Conservation (phyloP, 257 asterid species). For the Solanum microdontum region DNA sequence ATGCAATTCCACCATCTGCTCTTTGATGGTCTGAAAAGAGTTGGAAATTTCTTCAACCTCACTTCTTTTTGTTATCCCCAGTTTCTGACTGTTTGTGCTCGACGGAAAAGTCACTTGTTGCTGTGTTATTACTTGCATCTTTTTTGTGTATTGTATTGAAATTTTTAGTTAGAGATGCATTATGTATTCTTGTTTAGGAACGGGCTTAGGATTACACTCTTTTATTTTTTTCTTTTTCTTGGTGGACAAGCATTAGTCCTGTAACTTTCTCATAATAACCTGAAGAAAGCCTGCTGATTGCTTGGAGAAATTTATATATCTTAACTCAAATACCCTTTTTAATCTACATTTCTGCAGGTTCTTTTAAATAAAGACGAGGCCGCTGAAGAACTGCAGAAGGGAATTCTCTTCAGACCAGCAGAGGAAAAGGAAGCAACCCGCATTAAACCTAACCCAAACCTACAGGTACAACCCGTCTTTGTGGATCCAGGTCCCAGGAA, state of each 20-base stretch:
- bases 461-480: slow-evolving; percentile 67
- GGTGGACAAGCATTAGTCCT: neutral
- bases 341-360: slow-evolving; percentile 36
- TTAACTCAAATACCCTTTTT: neutral
- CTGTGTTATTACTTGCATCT: neutral
- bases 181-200: neutral
- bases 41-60: neutral
- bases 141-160: neutral
- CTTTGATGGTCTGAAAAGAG: neutral
- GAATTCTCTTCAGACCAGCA: slow-evolving; percentile 49
- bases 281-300: neutral
- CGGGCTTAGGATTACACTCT: neutral
- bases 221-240: neutral
- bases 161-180: neutral
- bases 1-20: neutral
- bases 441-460: slow-evolving; percentile 65
- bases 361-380: slow-evolving; percentile 75
- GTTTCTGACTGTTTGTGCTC: neutral
- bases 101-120: neutral
- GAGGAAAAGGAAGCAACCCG: slow-evolving; percentile 53
- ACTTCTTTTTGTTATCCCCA: neutral
- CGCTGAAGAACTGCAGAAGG: slow-evolving; percentile 46
- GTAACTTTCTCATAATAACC: neutral
- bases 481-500: slow-evolving; percentile 63
- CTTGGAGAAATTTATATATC: neutral